These are phyloP conservation scores for Lonicera japonica DNA, from an alignment of 129 eudicot genomes.

Conservation along the genomic window DNA sequence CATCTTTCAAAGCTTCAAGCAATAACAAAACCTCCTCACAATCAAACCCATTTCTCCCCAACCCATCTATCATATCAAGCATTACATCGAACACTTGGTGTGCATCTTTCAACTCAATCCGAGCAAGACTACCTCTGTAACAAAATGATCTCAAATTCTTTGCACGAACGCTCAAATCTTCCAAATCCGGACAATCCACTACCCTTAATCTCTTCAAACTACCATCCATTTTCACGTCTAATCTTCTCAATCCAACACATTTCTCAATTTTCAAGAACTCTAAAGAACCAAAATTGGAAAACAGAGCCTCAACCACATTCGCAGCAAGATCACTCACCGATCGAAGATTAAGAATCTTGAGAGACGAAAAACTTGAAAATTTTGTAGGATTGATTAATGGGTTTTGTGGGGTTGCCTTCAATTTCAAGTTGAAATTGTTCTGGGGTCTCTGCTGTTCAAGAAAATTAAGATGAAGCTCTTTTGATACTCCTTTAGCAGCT, in stretches of 20 bases:
- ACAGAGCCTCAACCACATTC: constrained; percentile 15
- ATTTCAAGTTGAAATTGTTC: constrained; percentile 8
- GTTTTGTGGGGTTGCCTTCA: not conserved
- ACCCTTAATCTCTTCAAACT: constrained; percentile 15
- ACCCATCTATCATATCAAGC: constrained; percentile 15
- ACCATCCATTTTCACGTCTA: constrained; percentile 23
- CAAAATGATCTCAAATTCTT: constrained; percentile 18
- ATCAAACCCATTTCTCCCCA: constrained; percentile 16
- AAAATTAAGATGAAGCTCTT: constrained; percentile 30
- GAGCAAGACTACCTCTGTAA: constrained; percentile 22
- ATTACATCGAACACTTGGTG: constrained; percentile 22
- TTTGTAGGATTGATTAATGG: not conserved
- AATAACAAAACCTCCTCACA: constrained; percentile 19
- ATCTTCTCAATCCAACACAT: constrained; percentile 20
- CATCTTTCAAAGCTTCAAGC: constrained; percentile 23
- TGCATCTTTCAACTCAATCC: constrained; percentile 13
- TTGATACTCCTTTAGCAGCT: constrained; percentile 26
- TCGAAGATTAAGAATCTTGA: constrained; percentile 30
- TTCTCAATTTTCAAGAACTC: constrained; percentile 26
- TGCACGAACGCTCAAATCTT: constrained; percentile 13
- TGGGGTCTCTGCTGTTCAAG: not conserved
- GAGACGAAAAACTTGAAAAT: constrained; percentile 8
- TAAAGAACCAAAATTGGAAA: constrained; percentile 24
- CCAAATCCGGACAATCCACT: constrained; percentile 25
- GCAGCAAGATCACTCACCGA: constrained; percentile 13